A percentile compares a stretch with the other conserved stretches of the same genome.
Conservation (phyloP, 331 rosid species). For the Cydonia oblonga region DNA sequence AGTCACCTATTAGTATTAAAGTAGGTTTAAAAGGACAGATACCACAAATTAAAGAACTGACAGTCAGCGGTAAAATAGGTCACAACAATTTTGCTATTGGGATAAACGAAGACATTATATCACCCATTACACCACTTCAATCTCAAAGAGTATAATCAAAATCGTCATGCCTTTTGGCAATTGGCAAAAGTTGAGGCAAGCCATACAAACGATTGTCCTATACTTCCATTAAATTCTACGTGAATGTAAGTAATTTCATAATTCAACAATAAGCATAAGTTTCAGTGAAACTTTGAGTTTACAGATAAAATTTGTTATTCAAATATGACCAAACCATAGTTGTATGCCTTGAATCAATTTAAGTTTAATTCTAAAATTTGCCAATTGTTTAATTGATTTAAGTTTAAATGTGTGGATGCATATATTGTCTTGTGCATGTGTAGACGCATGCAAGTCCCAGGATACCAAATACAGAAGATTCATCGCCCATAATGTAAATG, state of each 20-base stretch:
- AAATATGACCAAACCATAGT: neutral
- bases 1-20: neutral
- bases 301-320: neutral
- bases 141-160: neutral
- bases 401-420: neutral
- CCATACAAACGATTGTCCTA: neutral
- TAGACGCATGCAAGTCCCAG: neutral
- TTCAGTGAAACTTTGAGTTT: neutral
- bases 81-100: too few species aligned
- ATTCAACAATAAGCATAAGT: neutral
- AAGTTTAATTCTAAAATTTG: neutral
- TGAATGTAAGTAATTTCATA: neutral
- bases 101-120: too few species aligned
- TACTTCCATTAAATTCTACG: neutral
- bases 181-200: neutral
- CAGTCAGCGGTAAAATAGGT: neutral
- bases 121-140: too few species aligned
- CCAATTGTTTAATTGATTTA: too few species aligned
- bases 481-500: neutral
- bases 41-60: too few species aligned
- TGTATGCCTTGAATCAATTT: neutral
- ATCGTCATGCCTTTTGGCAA: neutral
- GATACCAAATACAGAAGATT: neutral
- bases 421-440: neutral
- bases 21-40: too few species aligned